Conservation (phyloP, 305 asterid genomes). For the Fraxinus paxiana region DNA sequence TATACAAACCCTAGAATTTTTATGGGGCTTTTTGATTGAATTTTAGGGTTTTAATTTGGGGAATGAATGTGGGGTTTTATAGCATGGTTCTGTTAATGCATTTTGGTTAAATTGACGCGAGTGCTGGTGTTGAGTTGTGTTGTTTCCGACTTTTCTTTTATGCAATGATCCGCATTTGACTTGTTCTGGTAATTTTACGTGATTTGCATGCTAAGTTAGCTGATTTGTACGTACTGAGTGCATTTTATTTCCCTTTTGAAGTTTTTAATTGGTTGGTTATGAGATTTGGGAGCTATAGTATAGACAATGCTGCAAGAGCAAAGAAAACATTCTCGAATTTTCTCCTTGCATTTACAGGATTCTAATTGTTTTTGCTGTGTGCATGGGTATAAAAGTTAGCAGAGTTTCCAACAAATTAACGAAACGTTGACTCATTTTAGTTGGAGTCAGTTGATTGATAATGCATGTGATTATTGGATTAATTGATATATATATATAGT, state of each 20-base stretch:
- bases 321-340: background rate
- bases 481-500: background rate
- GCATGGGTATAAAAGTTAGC: background rate
- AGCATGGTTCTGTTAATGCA: slow-evolving; percentile 31
- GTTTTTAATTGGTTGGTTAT: slow-evolving; percentile 21
- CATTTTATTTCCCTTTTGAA: slow-evolving; percentile 15
- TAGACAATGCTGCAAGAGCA: background rate
- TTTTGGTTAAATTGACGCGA: slow-evolving; percentile 36
- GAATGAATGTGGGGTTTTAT: slow-evolving; percentile 24
- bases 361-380: background rate
- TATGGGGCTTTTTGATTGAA: slow-evolving; percentile 23
- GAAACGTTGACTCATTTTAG: background rate
- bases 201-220: slow-evolving; percentile 31
- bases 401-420: background rate
- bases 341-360: background rate
- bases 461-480: slow-evolving; percentile 10
- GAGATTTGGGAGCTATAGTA: slow-evolving; percentile 14
- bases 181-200: slow-evolving; percentile 21
- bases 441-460: slow-evolving; percentile 10
- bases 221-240: slow-evolving; percentile 18
- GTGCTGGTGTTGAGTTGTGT: slow-evolving; percentile 25
- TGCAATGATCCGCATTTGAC: slow-evolving; percentile 20
- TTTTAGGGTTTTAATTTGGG: slow-evolving; percentile 35
- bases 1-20: slow-evolving; percentile 50
- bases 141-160: slow-evolving; percentile 10